Conservation (phyloP, 2,329 filamentous ascomycete species). For the Aspergillus brunneoviolaceus region DNA sequence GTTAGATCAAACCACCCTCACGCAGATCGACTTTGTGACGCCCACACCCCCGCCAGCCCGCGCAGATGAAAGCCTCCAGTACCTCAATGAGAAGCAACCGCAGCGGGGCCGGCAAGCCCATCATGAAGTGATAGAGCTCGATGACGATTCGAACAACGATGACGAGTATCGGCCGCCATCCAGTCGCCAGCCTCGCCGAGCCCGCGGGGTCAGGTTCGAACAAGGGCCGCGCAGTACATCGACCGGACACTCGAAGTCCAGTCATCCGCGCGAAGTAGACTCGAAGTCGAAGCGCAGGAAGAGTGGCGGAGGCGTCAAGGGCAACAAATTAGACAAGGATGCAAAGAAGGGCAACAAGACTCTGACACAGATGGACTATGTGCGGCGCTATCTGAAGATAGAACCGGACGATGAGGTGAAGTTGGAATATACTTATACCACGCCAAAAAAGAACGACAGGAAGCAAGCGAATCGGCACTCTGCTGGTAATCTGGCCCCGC, state of each 20-base stretch:
- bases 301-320: slow-evolving; percentile 18
- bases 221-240: slow-evolving; percentile 16
- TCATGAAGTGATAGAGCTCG: slow-evolving; percentile 26
- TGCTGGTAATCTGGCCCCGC: background rate
- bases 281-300: slow-evolving; percentile 24
- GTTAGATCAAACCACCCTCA: slow-evolving; percentile 40
- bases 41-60: slow-evolving; percentile 17
- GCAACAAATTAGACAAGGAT: slow-evolving; percentile 24
- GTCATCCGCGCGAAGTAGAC: slow-evolving; percentile 3
- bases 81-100: slow-evolving; percentile 23
- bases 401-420: slow-evolving; percentile 36
- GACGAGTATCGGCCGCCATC: slow-evolving; percentile 20
- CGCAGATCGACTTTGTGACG: slow-evolving; percentile 43
- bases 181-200: slow-evolving; percentile 9
- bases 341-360: slow-evolving; percentile 35
- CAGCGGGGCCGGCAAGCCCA: slow-evolving; percentile 4
- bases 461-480: background rate
- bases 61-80: slow-evolving; percentile 31
- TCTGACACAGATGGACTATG: slow-evolving; percentile 46
- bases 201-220: slow-evolving; percentile 11
- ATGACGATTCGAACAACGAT: slow-evolving; percentile 27
- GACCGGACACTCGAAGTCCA: slow-evolving; percentile 20
- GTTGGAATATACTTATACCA: slow-evolving; percentile 33
- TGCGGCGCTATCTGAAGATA: slow-evolving; percentile 35
- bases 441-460: slow-evolving; percentile 16